phyloP scores from a whole-genome alignment of 192 early-diverging fungal species.

The Coemansia sp. region DNA sequence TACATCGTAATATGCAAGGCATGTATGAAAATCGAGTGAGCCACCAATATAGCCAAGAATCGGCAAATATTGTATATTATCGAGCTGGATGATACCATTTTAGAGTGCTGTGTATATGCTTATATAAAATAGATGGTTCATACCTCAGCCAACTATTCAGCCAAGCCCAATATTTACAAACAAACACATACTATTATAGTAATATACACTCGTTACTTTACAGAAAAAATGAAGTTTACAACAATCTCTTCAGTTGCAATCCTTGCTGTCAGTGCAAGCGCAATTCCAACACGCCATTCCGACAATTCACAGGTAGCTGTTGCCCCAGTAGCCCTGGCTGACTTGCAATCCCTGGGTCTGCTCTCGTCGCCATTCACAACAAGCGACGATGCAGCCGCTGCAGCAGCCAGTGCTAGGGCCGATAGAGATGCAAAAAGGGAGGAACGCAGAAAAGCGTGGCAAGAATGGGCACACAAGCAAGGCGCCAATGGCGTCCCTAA shows the following conservation, averaged over 20 bases:
- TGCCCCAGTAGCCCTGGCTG: slow-evolving; percentile 24
- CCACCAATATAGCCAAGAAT: neutral
- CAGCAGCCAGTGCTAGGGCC: slow-evolving; percentile 10
- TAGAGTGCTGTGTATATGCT: neutral
- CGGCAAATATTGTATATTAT: neutral
- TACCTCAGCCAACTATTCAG: neutral
- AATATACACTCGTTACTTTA: too few relatives aligned
- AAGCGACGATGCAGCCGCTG: slow-evolving; percentile 1
- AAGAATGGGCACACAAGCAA: slow-evolving; percentile 43
- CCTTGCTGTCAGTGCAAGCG: slow-evolving; percentile 21
- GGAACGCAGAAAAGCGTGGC: slow-evolving; percentile 47
- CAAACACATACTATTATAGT: too few relatives aligned
- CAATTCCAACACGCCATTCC: slow-evolving; percentile 26
- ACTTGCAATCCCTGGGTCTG: slow-evolving; percentile 4
- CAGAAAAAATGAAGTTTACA: slow-evolving; percentile 29
- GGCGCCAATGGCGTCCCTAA: slow-evolving; percentile 42
- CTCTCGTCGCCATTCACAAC: neutral
- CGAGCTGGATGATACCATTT: neutral
- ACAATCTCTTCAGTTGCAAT: slow-evolving; percentile 13
- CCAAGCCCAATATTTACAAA: neutral
- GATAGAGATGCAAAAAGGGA: slow-evolving; percentile 42
- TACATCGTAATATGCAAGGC: neutral
- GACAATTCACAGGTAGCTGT: slow-evolving; percentile 8
- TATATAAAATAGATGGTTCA: neutral
- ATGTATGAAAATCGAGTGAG: neutral